Evolutionary conservation across 192 early-diverging fungal species (phyloP), one percentile per base, ranked within the genome.

Genomic region (Geranomyces michiganensis): DNA sequence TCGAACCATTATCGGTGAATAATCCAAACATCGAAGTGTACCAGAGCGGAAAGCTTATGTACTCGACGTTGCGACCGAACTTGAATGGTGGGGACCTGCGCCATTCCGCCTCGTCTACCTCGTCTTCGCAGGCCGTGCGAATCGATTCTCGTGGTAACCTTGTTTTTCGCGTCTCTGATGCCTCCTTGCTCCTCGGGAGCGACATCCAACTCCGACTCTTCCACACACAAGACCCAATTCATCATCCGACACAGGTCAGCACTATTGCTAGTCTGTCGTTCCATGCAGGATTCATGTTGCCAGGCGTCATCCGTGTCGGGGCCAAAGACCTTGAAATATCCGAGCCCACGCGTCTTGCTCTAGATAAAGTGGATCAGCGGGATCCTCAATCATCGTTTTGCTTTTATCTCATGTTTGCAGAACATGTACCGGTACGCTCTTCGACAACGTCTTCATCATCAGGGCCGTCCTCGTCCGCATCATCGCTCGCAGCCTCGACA

Each of bases 261-360:
- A 87, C 87, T 0, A 79, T 88, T 65, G 73, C 84, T 21, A 80
- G 75, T 27, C 82, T 88, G 49, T 81, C 82, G 1, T 88, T 88
- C 67, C 74, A 88, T 62, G 81, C 83, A n/a, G 87, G 87, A 22
- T 88, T 88, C 65, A 87, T 88, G 79, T 73, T 78, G 13, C 55
- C 79, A 19, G 87, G 87, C 22, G 64, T 84, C 51, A 82, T 88
- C 56, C 79, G 85, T n/a, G 83, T 88, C 27, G 77, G 71, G 7
- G 44, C 70, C 8, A 56, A 64, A n/a, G 84, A 86, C 70, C 62
- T 87, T 36, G 86, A 87, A 36, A 33, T 87, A 27, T 58, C 74
- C n/a, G 66, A 73, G 32, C 68, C 62, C 29, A 5, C 62, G 2
- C 15, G 32, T 4, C 14, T 24, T 19, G 62, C 62, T 19, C 32